A percentile compares a stretch with the other conserved stretches of the same genome.
phyloP scores from a whole-genome alignment of 73 alveolate species.

The Blepharisma stoltei region DNA sequence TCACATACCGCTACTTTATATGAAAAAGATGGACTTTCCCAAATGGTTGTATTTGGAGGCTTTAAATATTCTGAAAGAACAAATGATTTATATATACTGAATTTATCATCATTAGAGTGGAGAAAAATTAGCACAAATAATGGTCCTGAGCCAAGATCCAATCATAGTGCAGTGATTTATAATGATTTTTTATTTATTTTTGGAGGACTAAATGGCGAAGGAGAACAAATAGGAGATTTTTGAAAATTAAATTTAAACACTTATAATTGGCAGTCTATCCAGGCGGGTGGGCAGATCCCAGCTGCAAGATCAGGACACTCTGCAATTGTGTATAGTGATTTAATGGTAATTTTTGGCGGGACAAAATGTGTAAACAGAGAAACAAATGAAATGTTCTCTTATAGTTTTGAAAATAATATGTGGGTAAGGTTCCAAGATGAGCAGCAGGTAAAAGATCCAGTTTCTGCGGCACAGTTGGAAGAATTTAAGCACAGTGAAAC shows the following conservation, averaged over 20 bases:
- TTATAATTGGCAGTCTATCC: slow-evolving; percentile 40
- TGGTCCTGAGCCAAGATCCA: slow-evolving; percentile 77
- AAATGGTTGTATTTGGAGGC: slow-evolving; percentile 86
- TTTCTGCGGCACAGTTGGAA: slow-evolving; percentile 2
- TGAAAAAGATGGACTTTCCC: slow-evolving; percentile 39
- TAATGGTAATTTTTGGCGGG: slow-evolving; percentile 31
- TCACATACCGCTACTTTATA: slow-evolving; percentile 74
- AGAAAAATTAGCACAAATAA: slow-evolving; percentile 51
- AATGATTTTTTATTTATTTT: slow-evolving; percentile 47
- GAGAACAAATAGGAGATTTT: slow-evolving; percentile 51
- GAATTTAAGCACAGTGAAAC: not conserved
- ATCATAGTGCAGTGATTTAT: slow-evolving; percentile 68
- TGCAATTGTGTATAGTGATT: slow-evolving; percentile 27
- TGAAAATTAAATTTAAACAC: slow-evolving; percentile 51
- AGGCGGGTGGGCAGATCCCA: slow-evolving; percentile 33
- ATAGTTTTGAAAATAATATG: not conserved
- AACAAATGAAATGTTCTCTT: slow-evolving; percentile 23
- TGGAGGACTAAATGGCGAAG: slow-evolving; percentile 68
- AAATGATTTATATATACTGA: slow-evolving; percentile 62
- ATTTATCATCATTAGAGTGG: slow-evolving; percentile 69
- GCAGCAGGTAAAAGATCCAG: slow-evolving; percentile 23
- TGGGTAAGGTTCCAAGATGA: not conserved
- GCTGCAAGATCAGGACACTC: slow-evolving; percentile 58
- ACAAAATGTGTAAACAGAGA: slow-evolving; percentile 12
- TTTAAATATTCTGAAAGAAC: slow-evolving; percentile 61